Percentiles rank a stretch among this genome's conserved stretches.
These are phyloP conservation scores for Hypoxylon lienhwacheense DNA, from an alignment of 495 filamentous ascomycete genomes.

Conservation along the genomic window DNA sequence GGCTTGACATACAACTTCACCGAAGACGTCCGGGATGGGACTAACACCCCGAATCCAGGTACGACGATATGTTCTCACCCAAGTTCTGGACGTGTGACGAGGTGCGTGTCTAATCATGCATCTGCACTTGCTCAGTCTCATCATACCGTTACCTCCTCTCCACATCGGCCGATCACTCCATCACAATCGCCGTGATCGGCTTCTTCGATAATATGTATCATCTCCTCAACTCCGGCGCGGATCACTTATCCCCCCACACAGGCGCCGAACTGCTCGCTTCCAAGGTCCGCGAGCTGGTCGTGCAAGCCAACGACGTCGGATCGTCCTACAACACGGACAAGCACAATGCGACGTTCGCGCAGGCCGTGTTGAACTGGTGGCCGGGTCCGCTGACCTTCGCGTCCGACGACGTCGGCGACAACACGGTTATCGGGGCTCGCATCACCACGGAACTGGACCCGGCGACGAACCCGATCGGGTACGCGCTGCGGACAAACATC, in stretches of 20 bases:
- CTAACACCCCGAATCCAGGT: slow-evolving; percentile 38
- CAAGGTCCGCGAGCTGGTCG: slow-evolving; percentile 43
- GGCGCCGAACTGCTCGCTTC: slow-evolving; percentile 50
- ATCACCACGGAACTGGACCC: slow-evolving; percentile 32
- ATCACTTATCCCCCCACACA: slow-evolving; percentile 36
- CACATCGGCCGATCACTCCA: slow-evolving; percentile 36
- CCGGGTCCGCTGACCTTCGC: slow-evolving; percentile 35
- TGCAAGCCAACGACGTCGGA: slow-evolving; percentile 37
- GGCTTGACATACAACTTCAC: slow-evolving; percentile 50
- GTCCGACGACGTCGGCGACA: slow-evolving; percentile 33
- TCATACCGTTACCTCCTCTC: slow-evolving; percentile 45
- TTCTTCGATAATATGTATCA: slow-evolving; percentile 37
- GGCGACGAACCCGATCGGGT: slow-evolving; percentile 35
- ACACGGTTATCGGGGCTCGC: slow-evolving; percentile 30
- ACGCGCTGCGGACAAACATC: slow-evolving; percentile 48
- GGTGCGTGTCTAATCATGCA: slow-evolving; percentile 7
- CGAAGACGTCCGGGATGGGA: slow-evolving; percentile 45
- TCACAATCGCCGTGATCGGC: slow-evolving; percentile 37
- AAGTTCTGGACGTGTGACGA: not conserved
- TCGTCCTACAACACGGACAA: slow-evolving; percentile 30
- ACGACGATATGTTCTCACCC: not conserved
- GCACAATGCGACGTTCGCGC: slow-evolving; percentile 27
- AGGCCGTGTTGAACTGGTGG: slow-evolving; percentile 37
- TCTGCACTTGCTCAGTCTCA: slow-evolving; percentile 14
- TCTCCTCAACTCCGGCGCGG: slow-evolving; percentile 33